Evolutionary conservation across 257 asterid genomes (phyloP).

Genomic region (Anisodus tanguticus): DNA sequence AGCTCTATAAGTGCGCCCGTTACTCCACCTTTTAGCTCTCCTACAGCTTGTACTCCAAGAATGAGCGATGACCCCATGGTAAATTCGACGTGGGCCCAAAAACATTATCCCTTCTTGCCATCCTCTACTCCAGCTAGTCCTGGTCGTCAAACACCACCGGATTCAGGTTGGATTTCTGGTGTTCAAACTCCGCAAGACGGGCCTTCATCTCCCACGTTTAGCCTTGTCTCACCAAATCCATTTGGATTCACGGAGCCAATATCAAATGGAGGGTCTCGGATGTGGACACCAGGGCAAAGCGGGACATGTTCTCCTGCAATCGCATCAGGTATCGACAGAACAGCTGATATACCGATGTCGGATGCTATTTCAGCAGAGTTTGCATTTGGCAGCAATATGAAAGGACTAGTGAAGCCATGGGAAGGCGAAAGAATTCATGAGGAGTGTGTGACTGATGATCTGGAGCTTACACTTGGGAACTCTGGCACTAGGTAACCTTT

Average conservation of each 20-base stretch:
- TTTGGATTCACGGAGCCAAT: constrained; percentile 73
- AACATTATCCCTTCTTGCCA: constrained; percentile 66
- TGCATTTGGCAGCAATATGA: constrained; percentile 74
- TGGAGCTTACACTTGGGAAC: constrained; percentile 93
- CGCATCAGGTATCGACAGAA: constrained; percentile 64
- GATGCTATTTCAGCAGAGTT: constrained; percentile 89
- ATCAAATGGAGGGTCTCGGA: constrained; percentile 83
- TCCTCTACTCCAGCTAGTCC: constrained; percentile 92
- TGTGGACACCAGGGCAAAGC: constrained; percentile 99
- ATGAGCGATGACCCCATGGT: constrained; percentile 60
- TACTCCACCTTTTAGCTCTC: constrained; percentile 96
- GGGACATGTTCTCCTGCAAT: constrained; percentile 95
- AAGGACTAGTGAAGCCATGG: constrained; percentile 90
- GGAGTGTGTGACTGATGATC: constrained; percentile 90
- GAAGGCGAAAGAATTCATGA: constrained; percentile 98
- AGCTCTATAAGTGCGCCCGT: constrained; percentile 97
- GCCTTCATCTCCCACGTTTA: constrained; percentile 88
- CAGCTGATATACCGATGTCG: constrained; percentile 86
- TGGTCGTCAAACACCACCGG: constrained; percentile 79
- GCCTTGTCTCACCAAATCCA: constrained; percentile 84
- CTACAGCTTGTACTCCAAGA: constrained; percentile 81
- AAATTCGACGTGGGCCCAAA: constrained; percentile 68
- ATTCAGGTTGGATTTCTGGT: constrained; percentile 94
- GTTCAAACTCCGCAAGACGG: constrained; percentile 91
- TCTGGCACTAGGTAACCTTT: constrained; percentile 67